Base-by-base conservation (phyloP, 495 filamentous ascomycete genomes). In the Lindgomyces ingoldianus region DNA sequence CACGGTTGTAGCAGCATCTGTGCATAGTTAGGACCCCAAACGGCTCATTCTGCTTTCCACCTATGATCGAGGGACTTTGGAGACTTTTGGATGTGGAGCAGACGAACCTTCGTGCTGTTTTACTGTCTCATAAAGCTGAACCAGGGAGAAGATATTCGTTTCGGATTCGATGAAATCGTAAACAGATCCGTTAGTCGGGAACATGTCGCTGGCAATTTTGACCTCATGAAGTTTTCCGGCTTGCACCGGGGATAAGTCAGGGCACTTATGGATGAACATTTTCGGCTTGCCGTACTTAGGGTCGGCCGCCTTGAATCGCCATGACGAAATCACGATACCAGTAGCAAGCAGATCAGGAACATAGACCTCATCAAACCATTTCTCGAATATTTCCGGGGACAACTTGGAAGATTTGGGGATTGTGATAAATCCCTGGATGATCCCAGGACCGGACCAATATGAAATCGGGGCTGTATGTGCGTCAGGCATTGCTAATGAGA, bases 311-410 rank as follows among this genome's bases (percentile, higher is more conserved):
- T 68, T 60, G 48, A 63, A 74, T 25, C 72, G 62, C 27, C 52
- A 68, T 11, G 70, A 68, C 1, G 58, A 67, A 1, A 45, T 51
- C 41, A 73, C 55, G 11, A 50, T 54, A 2, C 61, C 64, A 3
- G 72, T 72, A 10, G 50, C 53, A 26, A 75, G 27, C 25, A 75
- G 29, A 12, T 67, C 69, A 0, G 72, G 74, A 30, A 75, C 64
- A 51, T 74, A 71, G 9, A 65, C 62, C 9, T 73, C 54, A 14
- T 74, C 67, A 55, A 70, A 69, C 74, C 74, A 75, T 48, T 64
- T 67, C 14, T 54, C 33, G 4, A 74, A 61, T 21, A 50, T 60
- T 16, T 55, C 58, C 16, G 59, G 48, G n/a, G 65, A 51, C 41
- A 72, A 12, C 16, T 49, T 24, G 8, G 69, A 67, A 1, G 36